These are phyloP conservation scores for Skeletonema potamos DNA, from an alignment of 108 stramenopile species.

Conservation along the genomic window DNA sequence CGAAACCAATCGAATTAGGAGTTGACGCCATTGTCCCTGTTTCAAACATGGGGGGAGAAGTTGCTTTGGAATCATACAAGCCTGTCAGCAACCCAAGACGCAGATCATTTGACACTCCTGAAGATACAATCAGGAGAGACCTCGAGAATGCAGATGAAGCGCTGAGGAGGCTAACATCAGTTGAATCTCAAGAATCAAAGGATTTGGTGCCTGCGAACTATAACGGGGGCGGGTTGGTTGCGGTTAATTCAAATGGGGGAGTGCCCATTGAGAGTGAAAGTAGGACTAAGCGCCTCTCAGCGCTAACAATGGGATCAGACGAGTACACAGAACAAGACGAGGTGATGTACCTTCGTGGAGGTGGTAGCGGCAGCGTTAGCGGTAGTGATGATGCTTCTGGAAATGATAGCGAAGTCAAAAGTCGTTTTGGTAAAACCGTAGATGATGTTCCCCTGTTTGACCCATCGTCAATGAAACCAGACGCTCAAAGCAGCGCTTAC, in stretches of 20 bases:
- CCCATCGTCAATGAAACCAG: not conserved
- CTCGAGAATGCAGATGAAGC: constrained; percentile 12
- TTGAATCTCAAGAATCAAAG: not conserved
- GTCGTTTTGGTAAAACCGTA: not conserved
- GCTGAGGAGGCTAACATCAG: not conserved
- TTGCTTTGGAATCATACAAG: not conserved
- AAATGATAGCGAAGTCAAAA: not conserved
- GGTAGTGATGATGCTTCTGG: not conserved
- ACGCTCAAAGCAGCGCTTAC: not conserved
- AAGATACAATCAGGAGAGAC: constrained; percentile 14
- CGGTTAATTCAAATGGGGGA: not conserved
- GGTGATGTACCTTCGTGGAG: constrained; percentile 14
- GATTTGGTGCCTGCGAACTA: not conserved
- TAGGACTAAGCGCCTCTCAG: not conserved
- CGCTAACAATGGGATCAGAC: not conserved
- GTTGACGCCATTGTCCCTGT: not conserved
- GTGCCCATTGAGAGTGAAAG: not conserved
- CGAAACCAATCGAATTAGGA: not conserved
- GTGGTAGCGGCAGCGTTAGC: constrained; percentile 1
- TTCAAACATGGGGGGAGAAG: not conserved
- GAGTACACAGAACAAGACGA: constrained; percentile 5
- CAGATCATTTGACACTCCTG: not conserved
- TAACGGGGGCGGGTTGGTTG: not conserved
- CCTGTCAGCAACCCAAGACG: not conserved
- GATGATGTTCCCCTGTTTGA: not conserved